Evolutionary conservation across 768 basidiomycete species (phyloP), one percentile per base, ranked within the genome.

Genomic region (Clavulina sp.): DNA sequence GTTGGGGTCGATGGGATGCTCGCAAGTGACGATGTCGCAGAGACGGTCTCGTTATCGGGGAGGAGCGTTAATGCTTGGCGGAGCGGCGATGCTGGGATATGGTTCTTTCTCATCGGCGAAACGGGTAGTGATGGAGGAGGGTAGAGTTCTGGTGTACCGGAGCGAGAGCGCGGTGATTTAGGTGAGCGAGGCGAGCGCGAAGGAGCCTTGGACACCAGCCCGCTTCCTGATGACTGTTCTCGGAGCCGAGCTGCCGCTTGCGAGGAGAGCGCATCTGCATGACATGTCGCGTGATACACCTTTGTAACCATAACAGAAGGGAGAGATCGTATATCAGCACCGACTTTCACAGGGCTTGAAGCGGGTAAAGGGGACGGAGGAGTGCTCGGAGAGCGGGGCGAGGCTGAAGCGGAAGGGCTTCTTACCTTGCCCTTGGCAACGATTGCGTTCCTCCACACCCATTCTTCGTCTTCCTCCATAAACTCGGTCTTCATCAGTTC

Each of bases 391-490:
- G n/a, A 67, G n/a, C n/a, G n/a, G n/a, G n/a, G n/a, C n/a, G n/a
- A n/a, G n/a, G n/a, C 24, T 13, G 43, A 9, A 46, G 43, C 43
- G 16, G 38, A 4, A 36, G 19, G n/a, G 30, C 1, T 4, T 57
- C 63, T 57, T 48, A 89, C 89, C 70, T 75, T 76, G 52, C 83
- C 84, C 57, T 93, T 86, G 55, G 81, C 80, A 64, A 72, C 76
- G 19, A 87, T 71, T 0, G 92, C 88, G 61, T 99, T 93, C 62
- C 75, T 77, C 89, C 89, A 99, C 9, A 95, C 83, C 92, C 92
- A 97, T 55, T 95, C 93, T 68, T 96, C 93, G 55, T 92, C 89
- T 46, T 95, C 92, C 62, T 96, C 89, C 52, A 80, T 65, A 63
- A 85, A 97, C 69, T 95, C 93, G 57, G 80, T 77, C 70, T 87